Evolutionary conservation across 2,329 filamentous ascomycete species (phyloP).

Genomic region (Diaporthe vaccinii): DNA sequence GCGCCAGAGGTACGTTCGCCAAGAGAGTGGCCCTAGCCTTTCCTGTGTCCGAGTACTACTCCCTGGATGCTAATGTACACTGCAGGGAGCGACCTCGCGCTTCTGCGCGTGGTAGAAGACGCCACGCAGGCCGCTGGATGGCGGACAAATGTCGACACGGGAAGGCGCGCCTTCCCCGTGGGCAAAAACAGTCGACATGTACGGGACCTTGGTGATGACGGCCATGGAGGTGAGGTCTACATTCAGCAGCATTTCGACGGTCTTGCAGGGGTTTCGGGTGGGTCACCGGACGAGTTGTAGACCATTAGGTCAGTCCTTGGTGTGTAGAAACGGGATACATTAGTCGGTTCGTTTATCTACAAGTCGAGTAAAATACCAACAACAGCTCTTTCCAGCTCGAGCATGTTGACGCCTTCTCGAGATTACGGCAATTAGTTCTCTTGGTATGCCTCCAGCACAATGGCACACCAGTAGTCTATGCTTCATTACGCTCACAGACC

Average conservation of each 20-base stretch:
- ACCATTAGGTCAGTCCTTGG: background rate
- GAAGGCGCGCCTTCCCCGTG: constrained; percentile 35
- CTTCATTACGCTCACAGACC: background rate
- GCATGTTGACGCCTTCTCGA: background rate
- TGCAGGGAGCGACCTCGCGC: constrained; percentile 33
- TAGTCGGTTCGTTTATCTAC: background rate
- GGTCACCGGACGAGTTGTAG: constrained; percentile 28
- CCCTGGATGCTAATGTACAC: background rate
- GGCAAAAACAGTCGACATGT: constrained; percentile 37
- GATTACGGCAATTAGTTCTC: background rate
- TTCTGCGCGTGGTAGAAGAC: constrained; percentile 32
- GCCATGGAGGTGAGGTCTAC: background rate
- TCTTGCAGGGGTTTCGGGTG: background rate
- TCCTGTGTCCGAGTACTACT: background rate
- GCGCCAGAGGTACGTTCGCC: constrained; percentile 28
- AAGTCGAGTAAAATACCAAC: background rate
- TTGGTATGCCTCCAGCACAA: background rate
- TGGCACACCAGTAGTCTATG: background rate
- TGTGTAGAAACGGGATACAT: background rate
- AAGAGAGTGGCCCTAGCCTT: background rate
- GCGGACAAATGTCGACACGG: constrained; percentile 34
- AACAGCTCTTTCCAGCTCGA: background rate
- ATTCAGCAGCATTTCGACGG: background rate
- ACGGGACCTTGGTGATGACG: constrained; percentile 9
- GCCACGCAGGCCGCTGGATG: constrained; percentile 27